phyloP scores from a whole-genome alignment of 225 moss, liverwort and hornwort genomes.

The Pseudoscleropodium purum region DNA sequence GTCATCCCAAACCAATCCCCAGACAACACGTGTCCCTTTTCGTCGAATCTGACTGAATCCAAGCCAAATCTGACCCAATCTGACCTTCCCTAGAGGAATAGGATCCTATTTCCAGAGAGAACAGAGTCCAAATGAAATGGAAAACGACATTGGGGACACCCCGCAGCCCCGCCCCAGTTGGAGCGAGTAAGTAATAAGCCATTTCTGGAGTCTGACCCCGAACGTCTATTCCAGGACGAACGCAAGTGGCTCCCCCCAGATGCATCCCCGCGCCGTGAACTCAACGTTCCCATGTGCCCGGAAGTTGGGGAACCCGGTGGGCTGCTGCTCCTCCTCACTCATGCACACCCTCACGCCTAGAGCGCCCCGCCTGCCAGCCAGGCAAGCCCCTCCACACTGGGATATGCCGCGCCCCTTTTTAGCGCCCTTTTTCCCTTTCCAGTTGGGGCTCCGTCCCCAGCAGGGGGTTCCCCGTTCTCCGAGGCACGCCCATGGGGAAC shows the following conservation, averaged over 20 bases:
- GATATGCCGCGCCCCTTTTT: background rate
- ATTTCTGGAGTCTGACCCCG: no score
- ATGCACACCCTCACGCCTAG: background rate
- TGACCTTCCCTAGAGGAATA: background rate
- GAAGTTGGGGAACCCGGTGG: background rate
- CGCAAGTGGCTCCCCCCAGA: background rate
- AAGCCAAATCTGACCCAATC: background rate
- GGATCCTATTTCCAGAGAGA: no score
- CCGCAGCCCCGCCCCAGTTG: background rate
- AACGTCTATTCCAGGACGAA: background rate
- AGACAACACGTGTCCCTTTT: background rate
- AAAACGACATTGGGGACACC: background rate
- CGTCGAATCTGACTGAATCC: background rate
- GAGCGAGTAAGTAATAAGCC: background rate
- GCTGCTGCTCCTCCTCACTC: background rate
- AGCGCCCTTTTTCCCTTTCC: background rate
- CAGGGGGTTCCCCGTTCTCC: background rate
- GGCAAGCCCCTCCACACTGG: background rate
- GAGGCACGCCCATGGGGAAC: background rate
- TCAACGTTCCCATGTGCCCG: background rate
- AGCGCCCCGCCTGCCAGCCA: background rate
- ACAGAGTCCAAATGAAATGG: background rate
- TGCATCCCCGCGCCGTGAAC: background rate
- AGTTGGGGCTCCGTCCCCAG: background rate
- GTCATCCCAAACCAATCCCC: background rate